Conservation (phyloP, 225 moss, liverwort and hornwort genomes). For the Sphagnum contortum region DNA sequence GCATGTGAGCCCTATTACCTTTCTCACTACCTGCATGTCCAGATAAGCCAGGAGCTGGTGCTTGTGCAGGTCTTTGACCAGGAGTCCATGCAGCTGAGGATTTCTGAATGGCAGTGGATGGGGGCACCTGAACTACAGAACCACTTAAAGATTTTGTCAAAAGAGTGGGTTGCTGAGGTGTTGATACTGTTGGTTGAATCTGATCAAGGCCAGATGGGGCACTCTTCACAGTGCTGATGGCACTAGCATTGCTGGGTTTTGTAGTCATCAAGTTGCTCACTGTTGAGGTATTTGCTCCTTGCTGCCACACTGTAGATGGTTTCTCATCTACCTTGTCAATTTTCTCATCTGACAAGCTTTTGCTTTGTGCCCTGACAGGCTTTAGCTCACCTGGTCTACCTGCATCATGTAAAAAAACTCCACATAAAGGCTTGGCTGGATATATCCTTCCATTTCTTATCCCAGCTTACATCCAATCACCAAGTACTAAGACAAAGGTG, state of each 20-base stretch:
- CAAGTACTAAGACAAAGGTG: no score
- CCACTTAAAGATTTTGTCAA: conserved; percentile 24
- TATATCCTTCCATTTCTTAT: no score
- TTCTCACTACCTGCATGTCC: conserved; percentile 34
- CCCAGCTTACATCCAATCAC: no score
- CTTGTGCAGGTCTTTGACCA: conserved; percentile 20
- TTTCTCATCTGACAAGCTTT: conserved; percentile 14
- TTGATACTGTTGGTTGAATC: conserved; percentile 23
- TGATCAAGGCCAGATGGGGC: conserved; percentile 38
- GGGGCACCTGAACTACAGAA: conserved; percentile 25
- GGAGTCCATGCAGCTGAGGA: conserved; percentile 18
- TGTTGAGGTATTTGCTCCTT: conserved; percentile 33
- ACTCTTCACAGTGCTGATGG: conserved; percentile 32
- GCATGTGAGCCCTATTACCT: conserved; percentile 11
- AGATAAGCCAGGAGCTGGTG: conserved; percentile 11
- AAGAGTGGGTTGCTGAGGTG: conserved; percentile 22
- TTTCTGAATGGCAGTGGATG: conserved; percentile 13
- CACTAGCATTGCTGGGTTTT: conserved; percentile 19
- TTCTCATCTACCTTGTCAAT: conserved; percentile 14
- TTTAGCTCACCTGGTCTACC: conserved; percentile 2
- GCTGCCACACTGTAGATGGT: conserved; percentile 14
- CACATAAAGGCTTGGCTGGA: no score
- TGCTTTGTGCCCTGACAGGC: conserved; percentile 13
- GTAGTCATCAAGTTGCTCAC: conserved; percentile 36
- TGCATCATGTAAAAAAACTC: background rate